Evolutionary conservation across 116 monocot species (phyloP).

Genomic region (Zostera marina): DNA sequence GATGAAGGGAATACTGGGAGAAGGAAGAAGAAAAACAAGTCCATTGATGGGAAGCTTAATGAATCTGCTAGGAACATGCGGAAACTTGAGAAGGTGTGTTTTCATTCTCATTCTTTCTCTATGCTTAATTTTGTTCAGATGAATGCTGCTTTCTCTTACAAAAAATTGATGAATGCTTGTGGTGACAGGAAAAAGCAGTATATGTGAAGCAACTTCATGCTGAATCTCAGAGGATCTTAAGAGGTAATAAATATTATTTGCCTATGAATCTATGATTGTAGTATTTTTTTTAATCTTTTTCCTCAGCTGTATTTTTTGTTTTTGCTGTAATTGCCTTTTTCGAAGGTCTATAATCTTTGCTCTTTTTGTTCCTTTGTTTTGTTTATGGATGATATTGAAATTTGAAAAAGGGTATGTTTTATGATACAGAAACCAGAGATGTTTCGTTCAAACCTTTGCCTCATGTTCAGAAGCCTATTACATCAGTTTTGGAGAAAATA

Average conservation of each 20-base stretch:
- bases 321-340: too few species aligned
- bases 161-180: not conserved
- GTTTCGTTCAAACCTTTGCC: slow-evolving; percentile 61
- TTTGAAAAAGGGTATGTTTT: slow-evolving; percentile 1
- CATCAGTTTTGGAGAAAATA: slow-evolving; percentile 58
- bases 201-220: slow-evolving; percentile 51
- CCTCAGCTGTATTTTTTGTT: not conserved
- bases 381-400: too few species aligned
- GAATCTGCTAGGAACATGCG: slow-evolving; percentile 31
- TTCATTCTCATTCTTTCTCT: not conserved
- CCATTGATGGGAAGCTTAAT: slow-evolving; percentile 12
- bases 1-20: slow-evolving; percentile 3
- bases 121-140: not conserved
- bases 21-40: slow-evolving; percentile 15
- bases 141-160: slow-evolving; percentile 1
- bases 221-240: slow-evolving; percentile 61
- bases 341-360: too few species aligned
- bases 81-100: slow-evolving; percentile 38
- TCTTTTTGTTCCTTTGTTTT: too few species aligned
- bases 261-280: too few species aligned
- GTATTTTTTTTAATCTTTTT: not conserved
- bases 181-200: slow-evolving; percentile 50
- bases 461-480: slow-evolving; percentile 38
- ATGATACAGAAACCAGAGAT: slow-evolving; percentile 57
- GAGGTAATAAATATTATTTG: slow-evolving; percentile 22